Evolutionary conservation across 1,284 basidiomycete genomes (phyloP), one percentile per base, ranked within the genome.

Genomic region (Boletus sp.): DNA sequence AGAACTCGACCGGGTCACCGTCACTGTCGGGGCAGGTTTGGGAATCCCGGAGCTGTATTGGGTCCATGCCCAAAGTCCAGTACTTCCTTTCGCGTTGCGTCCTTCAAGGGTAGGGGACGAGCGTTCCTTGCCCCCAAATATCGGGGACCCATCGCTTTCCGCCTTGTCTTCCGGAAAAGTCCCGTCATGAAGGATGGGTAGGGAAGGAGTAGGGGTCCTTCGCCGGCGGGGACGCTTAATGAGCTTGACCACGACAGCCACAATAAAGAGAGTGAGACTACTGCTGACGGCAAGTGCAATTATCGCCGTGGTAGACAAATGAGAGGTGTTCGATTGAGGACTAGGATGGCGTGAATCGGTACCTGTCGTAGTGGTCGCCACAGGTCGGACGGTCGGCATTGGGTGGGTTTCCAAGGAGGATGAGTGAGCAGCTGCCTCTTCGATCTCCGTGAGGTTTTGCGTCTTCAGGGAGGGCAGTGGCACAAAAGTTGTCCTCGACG

Each of bases 41-140:
- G 62, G 59, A 19, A 66, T 65, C 7, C 61, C 63, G 2, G 72
- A 75, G n/a, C 73, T 72, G 60, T 84, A 84, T 54, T 82, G 79
- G 3, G 80, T 77, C 83, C 83, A 87, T 33, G 74, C 70, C 72
- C 75, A 79, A 23, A 73, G 61, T 3, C 72, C 70, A 14, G 67
- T 69, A 46, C 70, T 72, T 23, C 54, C 57, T 30, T 52, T 56
- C 35, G 43, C 33, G 44, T 56, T 57, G 12, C 70, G 72, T 51
- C 35, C 29, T 37, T 58, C 49, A 19, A 72, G 68, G 22, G 72
- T 66, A 16, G 71, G 66, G 1, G 84, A 86, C 33, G 75, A 67
- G 22, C 77, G 68, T 60, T 88, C 84, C 56, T 81, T 80, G 3
- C 86, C 85, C 14, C 85, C 86, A 59, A 88, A 88, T 33, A 88